A percentile compares a stretch with the other conserved stretches of the same genome.
phyloP scores from a whole-genome alignment of 106 monocot species.

The Cymbidium sinense region DNA sequence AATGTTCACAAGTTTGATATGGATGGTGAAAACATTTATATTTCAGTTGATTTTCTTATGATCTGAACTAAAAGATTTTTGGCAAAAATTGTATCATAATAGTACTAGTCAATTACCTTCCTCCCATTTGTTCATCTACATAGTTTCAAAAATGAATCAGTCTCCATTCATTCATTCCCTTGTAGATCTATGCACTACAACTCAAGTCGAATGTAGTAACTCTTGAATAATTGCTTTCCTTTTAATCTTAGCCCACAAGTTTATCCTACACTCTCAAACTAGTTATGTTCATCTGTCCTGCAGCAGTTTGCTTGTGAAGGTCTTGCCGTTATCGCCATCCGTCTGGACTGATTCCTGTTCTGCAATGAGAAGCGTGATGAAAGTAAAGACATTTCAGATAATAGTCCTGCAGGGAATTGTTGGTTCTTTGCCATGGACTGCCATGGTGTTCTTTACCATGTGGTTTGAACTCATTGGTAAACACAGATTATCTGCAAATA shows the following conservation, averaged over 20 bases:
- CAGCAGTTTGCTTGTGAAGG: conserved; percentile 30
- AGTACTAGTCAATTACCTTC: too few species aligned
- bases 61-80: too few species aligned
- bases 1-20: background rate
- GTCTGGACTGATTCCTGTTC: conserved; percentile 54
- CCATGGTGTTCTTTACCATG: conserved; percentile 98
- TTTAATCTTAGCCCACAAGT: background rate
- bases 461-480: conserved; percentile 99
- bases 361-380: conserved; percentile 72
- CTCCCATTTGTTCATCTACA: too few species aligned
- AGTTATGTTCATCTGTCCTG: conserved; percentile 19
- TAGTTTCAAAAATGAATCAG: too few species aligned
- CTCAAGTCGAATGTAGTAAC: too few species aligned
- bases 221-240: background rate
- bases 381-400: conserved; percentile 88
- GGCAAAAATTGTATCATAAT: too few species aligned
- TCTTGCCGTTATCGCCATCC: conserved; percentile 17
- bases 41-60: too few species aligned
- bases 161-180: too few species aligned
- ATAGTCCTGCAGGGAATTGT: conserved; percentile 92
- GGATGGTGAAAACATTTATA: background rate
- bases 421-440: conserved; percentile 88
- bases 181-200: too few species aligned
- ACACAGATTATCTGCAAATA: background rate
- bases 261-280: background rate